A percentile compares a stretch with the other conserved stretches of the same genome.
Conservation (phyloP, 257 asterid species). For the Petrea volubilis region DNA sequence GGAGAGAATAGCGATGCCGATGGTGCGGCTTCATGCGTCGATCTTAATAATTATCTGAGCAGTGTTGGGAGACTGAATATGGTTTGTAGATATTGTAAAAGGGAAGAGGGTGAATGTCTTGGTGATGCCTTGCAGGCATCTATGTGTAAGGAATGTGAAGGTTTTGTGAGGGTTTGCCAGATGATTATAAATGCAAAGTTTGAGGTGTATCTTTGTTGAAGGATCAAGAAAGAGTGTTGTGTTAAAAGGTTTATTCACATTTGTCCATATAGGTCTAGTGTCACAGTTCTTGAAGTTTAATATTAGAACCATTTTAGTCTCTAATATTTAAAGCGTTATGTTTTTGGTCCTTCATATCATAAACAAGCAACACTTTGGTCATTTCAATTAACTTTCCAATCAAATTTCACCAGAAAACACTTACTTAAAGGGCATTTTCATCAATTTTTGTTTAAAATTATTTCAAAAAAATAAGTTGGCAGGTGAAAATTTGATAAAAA, state of each 20-base stretch:
- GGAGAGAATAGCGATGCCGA: slow-evolving; percentile 69
- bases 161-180: slow-evolving; percentile 59
- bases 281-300: no score
- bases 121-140: slow-evolving; percentile 87
- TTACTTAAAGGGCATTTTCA: no score
- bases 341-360: no score
- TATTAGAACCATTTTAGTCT: no score
- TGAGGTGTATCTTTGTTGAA: slow-evolving; percentile 70
- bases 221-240: slow-evolving; percentile 13
- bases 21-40: slow-evolving; percentile 65
- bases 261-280: no score
- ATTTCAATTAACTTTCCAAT: no score
- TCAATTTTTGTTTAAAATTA: no score
- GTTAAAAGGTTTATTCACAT: neutral
- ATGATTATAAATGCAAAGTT: slow-evolving; percentile 52
- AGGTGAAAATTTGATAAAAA: no score
- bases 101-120: slow-evolving; percentile 61
- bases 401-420: no score
- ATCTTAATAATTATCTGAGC: slow-evolving; percentile 52
- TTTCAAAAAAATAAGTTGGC: no score
- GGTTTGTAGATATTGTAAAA: slow-evolving; percentile 58
- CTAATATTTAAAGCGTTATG: no score
- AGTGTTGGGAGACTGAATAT: slow-evolving; percentile 28
- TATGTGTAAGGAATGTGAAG: slow-evolving; percentile 86
- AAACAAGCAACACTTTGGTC: no score